Evolutionary conservation across 805 yeast genomes (phyloP).

Genomic region (Suhomyces sp.): DNA sequence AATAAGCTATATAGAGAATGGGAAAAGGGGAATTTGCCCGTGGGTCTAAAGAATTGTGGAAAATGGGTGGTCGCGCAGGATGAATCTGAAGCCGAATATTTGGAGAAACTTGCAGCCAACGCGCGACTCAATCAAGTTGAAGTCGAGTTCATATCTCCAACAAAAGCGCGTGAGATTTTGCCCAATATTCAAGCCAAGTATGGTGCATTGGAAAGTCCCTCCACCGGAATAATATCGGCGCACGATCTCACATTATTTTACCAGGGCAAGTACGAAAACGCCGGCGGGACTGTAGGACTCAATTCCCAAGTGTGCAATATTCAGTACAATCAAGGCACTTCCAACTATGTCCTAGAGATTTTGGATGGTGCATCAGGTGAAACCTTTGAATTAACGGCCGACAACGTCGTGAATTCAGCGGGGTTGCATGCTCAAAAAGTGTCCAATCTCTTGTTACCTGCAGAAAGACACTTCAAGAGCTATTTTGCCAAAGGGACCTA

Average conservation of each 20-base stretch:
- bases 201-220: conserved; percentile 69
- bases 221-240: conserved; percentile 82
- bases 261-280: conserved; percentile 50
- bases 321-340: conserved; percentile 19
- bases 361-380: conserved; percentile 28
- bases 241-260: conserved; percentile 69
- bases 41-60: conserved; percentile 65
- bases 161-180: conserved; percentile 47
- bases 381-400: conserved; percentile 44
- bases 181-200: conserved; percentile 64
- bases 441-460: conserved; percentile 67
- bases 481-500: conserved; percentile 86
- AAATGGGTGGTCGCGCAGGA: conserved; percentile 87
- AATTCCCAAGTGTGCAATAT: conserved; percentile 55
- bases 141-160: conserved; percentile 50
- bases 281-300: conserved; percentile 63
- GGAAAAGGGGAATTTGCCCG: conserved; percentile 28
- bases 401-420: conserved; percentile 69
- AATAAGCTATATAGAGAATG: conserved; percentile 57
- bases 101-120: conserved; percentile 51
- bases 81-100: conserved; percentile 56
- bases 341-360: conserved; percentile 24
- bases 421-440: conserved; percentile 75
- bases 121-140: conserved; percentile 54
- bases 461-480: conserved; percentile 52